A percentile compares a stretch with the other conserved stretches of the same genome.
phyloP scores from a whole-genome alignment of 129 eudicot species.

The Rutidosis leptorrhynchoides region DNA sequence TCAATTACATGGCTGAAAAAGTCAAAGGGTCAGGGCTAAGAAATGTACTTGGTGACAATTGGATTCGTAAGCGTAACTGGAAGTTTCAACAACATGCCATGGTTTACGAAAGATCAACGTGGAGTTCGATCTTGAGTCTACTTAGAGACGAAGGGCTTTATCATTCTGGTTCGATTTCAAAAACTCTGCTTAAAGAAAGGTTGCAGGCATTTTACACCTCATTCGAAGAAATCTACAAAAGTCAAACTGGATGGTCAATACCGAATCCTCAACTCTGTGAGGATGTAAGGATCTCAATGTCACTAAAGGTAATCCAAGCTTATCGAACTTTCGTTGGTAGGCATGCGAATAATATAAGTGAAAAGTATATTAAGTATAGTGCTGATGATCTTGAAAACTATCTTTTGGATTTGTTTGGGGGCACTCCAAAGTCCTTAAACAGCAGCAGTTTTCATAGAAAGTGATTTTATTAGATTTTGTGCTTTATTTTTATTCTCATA shows the following conservation, averaged over 20 bases:
- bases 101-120: constrained; percentile 78
- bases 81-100: constrained; percentile 74
- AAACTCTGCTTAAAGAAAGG: constrained; percentile 60
- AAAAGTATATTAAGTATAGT: constrained; percentile 72
- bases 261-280: constrained; percentile 67
- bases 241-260: constrained; percentile 76
- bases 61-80: constrained; percentile 82
- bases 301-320: constrained; percentile 83
- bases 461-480: constrained; percentile 34
- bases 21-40: constrained; percentile 71
- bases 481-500: constrained; percentile 7
- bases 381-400: constrained; percentile 82
- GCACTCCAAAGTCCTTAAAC: constrained; percentile 67
- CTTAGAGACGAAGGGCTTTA: constrained; percentile 69
- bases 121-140: constrained; percentile 72
- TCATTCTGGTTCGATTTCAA: constrained; percentile 50
- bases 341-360: constrained; percentile 51
- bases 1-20: constrained; percentile 82
- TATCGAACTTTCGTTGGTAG: constrained; percentile 83
- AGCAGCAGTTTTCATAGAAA: constrained; percentile 62
- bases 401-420: constrained; percentile 74
- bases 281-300: constrained; percentile 77
- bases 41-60: constrained; percentile 62
- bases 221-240: constrained; percentile 86
- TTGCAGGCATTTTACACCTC: constrained; percentile 67